Evolutionary conservation across 2,329 filamentous ascomycete genomes (phyloP), one percentile per base, ranked within the genome.

Genomic region (Colletotrichum sp.): DNA sequence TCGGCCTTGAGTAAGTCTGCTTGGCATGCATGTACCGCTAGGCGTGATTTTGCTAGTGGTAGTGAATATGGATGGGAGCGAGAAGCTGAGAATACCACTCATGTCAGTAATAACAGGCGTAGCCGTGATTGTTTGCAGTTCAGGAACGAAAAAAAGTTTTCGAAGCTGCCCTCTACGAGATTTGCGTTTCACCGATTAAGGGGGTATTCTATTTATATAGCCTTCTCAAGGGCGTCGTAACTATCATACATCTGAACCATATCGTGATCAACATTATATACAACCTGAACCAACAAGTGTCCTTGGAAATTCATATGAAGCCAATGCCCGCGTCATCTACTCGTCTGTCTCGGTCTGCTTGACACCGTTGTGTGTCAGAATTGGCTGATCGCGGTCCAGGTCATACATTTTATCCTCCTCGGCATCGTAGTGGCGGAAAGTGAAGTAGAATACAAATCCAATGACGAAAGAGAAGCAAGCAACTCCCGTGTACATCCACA

Each of bases 401-500:
- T 83, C 84, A 30, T 85, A 85, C 83, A 86, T 85, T 72, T 81
- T 79, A 62, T 86, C 85, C 76, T 86, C 85, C 21, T 83, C 76
- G 0, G 72, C 78, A 75, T 86, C 85, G 30, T 86, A 86, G 77
- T 86, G 84, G 65, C 81, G 81, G 81, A 85, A 86, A 4, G 82
- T 74, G 68, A 70, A 67, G 83, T 87, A 92, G 83, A 94, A 93
- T 71, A 89, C 77, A 34, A 86, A 84, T 26, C 90, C 90, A 5
- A 87, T 85, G 3, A 86, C 32, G 69, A 88, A 87, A 1, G 89
- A 88, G 18, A 87, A 86, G 69, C 84, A 80, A 7, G 88, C 88
- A n/a, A 93, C 83, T 24, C 90, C 90, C 28, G 87, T 86, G 79
- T 93, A 94, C 88, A 95, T 90, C 91, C 92, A 94, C 73, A 93